Percentiles rank a stretch among this genome's conserved stretches.
Conservation (phyloP, 495 filamentous ascomycete species). For the Aspergillus nanangensis region DNA sequence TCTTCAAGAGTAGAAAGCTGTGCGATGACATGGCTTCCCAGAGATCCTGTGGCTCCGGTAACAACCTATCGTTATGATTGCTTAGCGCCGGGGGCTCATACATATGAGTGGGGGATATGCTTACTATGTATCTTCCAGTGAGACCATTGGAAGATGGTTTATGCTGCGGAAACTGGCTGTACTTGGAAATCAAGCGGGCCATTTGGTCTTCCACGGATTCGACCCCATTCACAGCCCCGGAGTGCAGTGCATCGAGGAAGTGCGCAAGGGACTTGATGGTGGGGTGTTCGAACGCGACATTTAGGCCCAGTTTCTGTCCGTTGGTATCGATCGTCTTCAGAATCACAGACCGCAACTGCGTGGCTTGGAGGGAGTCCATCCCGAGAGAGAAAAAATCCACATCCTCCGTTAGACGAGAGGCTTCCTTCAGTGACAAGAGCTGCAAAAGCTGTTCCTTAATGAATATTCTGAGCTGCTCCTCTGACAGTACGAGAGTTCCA, state of each 20-base stretch:
- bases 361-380: constrained; percentile 51
- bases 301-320: constrained; percentile 31
- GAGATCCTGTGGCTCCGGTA: constrained; percentile 22
- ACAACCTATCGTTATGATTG: constrained; percentile 13
- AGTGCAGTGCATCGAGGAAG: constrained; percentile 20
- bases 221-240: constrained; percentile 15
- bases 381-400: constrained; percentile 51
- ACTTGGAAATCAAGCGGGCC: constrained; percentile 34
- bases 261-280: constrained; percentile 31
- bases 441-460: constrained; percentile 16
- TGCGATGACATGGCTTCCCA: constrained; percentile 19
- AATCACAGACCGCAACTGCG: constrained; percentile 40
- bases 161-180: constrained; percentile 33
- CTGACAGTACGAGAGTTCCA: constrained; percentile 14
- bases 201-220: constrained; percentile 28
- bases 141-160: constrained; percentile 13
- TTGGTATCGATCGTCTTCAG: constrained; percentile 24
- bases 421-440: constrained; percentile 5
- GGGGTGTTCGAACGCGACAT: constrained; percentile 45
- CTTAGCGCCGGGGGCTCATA: too few species aligned
- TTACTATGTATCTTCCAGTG: constrained; percentile 18
- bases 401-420: constrained; percentile 15
- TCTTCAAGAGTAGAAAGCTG: constrained; percentile 14
- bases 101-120: too few species aligned
- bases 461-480: constrained; percentile 20